Percentiles rank a stretch among this genome's conserved stretches.
Evolutionary conservation across 2,329 filamentous ascomycete species (phyloP).

Genomic region (Pseudodiploospora longispora): DNA sequence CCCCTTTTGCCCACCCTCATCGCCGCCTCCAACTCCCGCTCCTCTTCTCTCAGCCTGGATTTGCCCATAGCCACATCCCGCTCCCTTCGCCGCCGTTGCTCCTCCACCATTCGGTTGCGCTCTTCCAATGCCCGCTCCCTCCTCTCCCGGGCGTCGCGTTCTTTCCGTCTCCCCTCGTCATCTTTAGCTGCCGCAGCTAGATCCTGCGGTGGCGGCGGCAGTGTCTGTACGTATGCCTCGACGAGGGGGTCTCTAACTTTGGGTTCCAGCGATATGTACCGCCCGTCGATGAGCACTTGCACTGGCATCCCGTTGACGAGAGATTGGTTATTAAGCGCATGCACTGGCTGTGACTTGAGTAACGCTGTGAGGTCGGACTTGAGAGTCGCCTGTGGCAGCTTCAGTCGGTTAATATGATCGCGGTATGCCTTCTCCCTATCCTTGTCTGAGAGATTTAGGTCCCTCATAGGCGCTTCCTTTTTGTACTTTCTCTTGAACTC

Average conservation of each 20-base stretch:
- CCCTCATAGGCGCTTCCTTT: constrained; percentile 73
- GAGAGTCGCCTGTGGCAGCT: constrained; percentile 55
- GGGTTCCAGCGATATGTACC: constrained; percentile 60
- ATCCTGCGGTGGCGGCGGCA: constrained; percentile 50
- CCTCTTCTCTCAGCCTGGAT: constrained; percentile 55
- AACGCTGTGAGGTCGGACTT: constrained; percentile 63
- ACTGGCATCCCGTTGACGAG: constrained; percentile 50
- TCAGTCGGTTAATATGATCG: constrained; percentile 61
- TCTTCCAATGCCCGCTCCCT: constrained; percentile 62
- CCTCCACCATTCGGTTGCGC: constrained; percentile 52
- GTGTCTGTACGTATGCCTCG: constrained; percentile 55
- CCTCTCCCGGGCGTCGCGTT: constrained; percentile 42
- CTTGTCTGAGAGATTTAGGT: constrained; percentile 61
- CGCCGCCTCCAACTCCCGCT: constrained; percentile 58
- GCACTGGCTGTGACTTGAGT: constrained; percentile 52
- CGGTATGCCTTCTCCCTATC: constrained; percentile 74
- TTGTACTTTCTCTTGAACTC: constrained; percentile 91
- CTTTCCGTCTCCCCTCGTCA: constrained; percentile 42
- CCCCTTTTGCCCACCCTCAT: constrained; percentile 63
- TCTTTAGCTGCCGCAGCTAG: constrained; percentile 32
- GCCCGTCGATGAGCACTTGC: constrained; percentile 55
- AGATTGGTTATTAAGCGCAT: constrained; percentile 52
- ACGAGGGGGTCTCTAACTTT: constrained; percentile 56
- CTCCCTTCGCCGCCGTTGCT: constrained; percentile 53
- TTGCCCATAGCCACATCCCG: constrained; percentile 53